Conservation (phyloP, 2,329 filamentous ascomycete species). For the Penicillium sp. region DNA sequence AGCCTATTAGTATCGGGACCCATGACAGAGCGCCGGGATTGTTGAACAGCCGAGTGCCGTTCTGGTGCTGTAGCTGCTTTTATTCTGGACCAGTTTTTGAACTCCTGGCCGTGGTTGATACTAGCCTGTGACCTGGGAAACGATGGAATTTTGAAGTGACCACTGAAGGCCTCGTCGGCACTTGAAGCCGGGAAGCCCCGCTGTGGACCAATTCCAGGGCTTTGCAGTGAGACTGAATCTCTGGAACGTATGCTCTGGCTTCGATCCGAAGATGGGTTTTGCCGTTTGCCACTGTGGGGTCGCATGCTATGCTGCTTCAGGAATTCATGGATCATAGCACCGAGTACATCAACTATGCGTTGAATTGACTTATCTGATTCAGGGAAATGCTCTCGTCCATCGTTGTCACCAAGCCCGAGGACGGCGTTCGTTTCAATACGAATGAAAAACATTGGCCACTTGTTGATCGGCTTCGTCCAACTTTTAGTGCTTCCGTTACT, state of each 20-base stretch:
- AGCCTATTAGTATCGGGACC: background rate
- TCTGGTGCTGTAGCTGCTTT: conserved; percentile 35
- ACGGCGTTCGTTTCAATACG: conserved; percentile 58
- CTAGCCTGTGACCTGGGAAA: conserved; percentile 18
- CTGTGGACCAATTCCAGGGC: background rate
- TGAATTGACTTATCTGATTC: conserved; percentile 51
- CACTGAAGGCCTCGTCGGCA: conserved; percentile 28
- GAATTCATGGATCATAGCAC: conserved; percentile 71
- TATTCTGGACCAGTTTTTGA: conserved; percentile 44
- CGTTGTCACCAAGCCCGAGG: conserved; percentile 39
- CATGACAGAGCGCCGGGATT: background rate
- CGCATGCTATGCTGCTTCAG: conserved; percentile 71
- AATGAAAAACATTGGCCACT: conserved; percentile 89
- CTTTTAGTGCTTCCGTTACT: conserved; percentile 53
- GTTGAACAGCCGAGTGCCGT: background rate
- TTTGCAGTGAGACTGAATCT: background rate
- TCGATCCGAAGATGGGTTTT: conserved; percentile 8
- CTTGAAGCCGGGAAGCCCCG: background rate
- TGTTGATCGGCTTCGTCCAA: conserved; percentile 67
- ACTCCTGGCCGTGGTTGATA: conserved; percentile 22
- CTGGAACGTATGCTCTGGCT: background rate
- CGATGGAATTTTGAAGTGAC: conserved; percentile 32
- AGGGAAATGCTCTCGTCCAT: conserved; percentile 35
- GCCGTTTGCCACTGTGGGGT: conserved; percentile 45
- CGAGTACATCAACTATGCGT: conserved; percentile 64